Conservation (phyloP, 192 early-diverging fungal species). For the Dissophora globulifera region DNA sequence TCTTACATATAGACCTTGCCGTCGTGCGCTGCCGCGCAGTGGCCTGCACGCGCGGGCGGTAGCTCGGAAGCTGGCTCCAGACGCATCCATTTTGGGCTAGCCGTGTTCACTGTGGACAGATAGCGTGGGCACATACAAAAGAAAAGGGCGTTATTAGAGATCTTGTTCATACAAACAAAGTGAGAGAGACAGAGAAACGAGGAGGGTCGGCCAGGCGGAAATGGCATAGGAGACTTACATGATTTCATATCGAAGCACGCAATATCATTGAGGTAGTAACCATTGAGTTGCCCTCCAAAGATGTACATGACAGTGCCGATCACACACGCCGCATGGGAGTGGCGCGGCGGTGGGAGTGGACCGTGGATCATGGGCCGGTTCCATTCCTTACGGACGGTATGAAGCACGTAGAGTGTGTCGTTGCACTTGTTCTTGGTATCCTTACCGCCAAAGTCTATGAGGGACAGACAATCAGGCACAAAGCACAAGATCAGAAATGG, state of each 20-base stretch:
- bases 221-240: conserved; percentile 54
- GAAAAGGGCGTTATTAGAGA: too few species aligned
- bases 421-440: conserved; percentile 51
- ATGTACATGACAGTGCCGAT: conserved; percentile 62
- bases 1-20: conserved; percentile 52
- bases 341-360: conserved; percentile 30
- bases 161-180: too few species aligned
- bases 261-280: conserved; percentile 60
- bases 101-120: conserved; percentile 34
- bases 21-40: conserved; percentile 47
- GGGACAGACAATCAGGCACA: not conserved
- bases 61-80: conserved; percentile 51
- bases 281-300: conserved; percentile 62
- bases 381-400: conserved; percentile 51
- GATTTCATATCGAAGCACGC: conserved; percentile 60
- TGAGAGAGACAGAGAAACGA: too few species aligned
- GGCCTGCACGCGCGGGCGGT: conserved; percentile 53
- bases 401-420: conserved; percentile 38
- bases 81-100: conserved; percentile 44
- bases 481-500: too few species aligned
- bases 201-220: too few species aligned
- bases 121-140: too few species aligned
- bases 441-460: conserved; percentile 46
- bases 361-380: conserved; percentile 34
- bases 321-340: conserved; percentile 61